Evolutionary conservation across 2,329 filamentous ascomycete genomes (phyloP).

Genomic region (Fusarium siculi): DNA sequence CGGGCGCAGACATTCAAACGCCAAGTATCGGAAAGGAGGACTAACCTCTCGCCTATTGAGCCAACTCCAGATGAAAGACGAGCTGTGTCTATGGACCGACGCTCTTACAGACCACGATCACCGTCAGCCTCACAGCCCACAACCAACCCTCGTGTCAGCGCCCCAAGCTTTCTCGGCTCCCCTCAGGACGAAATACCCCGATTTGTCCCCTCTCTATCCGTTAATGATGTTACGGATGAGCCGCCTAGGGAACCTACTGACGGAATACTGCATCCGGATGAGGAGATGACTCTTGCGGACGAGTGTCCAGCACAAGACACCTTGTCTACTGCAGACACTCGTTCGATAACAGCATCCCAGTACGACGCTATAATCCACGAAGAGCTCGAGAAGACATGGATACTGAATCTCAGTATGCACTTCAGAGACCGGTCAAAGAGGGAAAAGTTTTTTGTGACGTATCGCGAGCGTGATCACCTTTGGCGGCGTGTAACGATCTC

Average conservation of each 20-base stretch:
- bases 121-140: constrained; percentile 37
- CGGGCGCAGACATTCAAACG: constrained; percentile 82
- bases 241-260: constrained; percentile 8
- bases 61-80: constrained; percentile 74
- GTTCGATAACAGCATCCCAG: constrained; percentile 62
- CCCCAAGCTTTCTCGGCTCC: constrained; percentile 56
- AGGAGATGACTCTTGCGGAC: constrained; percentile 36
- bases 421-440: constrained; percentile 92
- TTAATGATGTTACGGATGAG: constrained; percentile 24
- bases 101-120: constrained; percentile 50
- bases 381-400: constrained; percentile 91
- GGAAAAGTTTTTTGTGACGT: constrained; percentile 98
- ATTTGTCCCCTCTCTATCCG: constrained; percentile 31
- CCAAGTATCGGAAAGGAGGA: constrained; percentile 82
- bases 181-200: constrained; percentile 32
- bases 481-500: constrained; percentile 95
- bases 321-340: constrained; percentile 53
- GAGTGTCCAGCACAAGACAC: constrained; percentile 44
- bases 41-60: constrained; percentile 74
- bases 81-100: constrained; percentile 73
- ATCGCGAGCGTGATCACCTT: constrained; percentile 78
- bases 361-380: constrained; percentile 76
- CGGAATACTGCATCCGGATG: constrained; percentile 22
- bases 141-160: constrained; percentile 57
- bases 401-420: constrained; percentile 97